Conservation (phyloP, 768 basidiomycete genomes). For the Sporobolomyces phaffii region DNA sequence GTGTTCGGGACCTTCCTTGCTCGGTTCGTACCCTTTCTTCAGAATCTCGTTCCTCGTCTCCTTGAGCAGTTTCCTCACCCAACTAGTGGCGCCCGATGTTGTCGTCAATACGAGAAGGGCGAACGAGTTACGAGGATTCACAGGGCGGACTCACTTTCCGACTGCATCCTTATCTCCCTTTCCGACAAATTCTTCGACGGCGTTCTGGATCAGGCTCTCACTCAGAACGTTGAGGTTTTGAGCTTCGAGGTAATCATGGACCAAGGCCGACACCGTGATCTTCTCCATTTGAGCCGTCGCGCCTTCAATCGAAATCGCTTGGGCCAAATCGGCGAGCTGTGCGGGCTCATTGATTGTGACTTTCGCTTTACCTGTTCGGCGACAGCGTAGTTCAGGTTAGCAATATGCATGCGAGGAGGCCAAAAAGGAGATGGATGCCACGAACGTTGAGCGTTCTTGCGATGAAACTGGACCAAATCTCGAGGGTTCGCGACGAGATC, state of each 20-base stretch:
- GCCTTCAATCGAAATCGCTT: conserved; percentile 69
- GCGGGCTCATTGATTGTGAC: conserved; percentile 64
- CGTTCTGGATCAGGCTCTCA: conserved; percentile 84
- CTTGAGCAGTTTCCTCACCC: conserved; percentile 47
- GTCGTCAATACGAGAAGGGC: too few relatives aligned
- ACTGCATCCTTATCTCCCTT: conserved; percentile 96
- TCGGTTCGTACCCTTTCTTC: conserved; percentile 30
- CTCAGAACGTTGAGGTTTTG: conserved; percentile 88
- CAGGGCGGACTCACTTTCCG: conserved; percentile 28
- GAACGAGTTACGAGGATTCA: too few relatives aligned
- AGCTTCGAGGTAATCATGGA: conserved; percentile 81
- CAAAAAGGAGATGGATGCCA: neutral
- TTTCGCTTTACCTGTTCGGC: conserved; percentile 47
- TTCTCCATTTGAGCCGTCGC: conserved; percentile 63
- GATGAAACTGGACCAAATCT: conserved; percentile 84
- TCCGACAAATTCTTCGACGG: conserved; percentile 90
- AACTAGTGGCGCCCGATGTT: too few relatives aligned
- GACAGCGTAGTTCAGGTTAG: too few relatives aligned
- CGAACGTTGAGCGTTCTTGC: conserved; percentile 57
- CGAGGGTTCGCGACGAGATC: conserved; percentile 88
- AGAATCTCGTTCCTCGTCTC: conserved; percentile 41
- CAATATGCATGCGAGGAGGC: neutral
- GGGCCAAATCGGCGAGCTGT: conserved; percentile 60
- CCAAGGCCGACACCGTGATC: conserved; percentile 79
- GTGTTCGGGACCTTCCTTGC: conserved; percentile 43